Evolutionary conservation across 2,329 filamentous ascomycete species (phyloP).

Genomic region (Graphium sp.): DNA sequence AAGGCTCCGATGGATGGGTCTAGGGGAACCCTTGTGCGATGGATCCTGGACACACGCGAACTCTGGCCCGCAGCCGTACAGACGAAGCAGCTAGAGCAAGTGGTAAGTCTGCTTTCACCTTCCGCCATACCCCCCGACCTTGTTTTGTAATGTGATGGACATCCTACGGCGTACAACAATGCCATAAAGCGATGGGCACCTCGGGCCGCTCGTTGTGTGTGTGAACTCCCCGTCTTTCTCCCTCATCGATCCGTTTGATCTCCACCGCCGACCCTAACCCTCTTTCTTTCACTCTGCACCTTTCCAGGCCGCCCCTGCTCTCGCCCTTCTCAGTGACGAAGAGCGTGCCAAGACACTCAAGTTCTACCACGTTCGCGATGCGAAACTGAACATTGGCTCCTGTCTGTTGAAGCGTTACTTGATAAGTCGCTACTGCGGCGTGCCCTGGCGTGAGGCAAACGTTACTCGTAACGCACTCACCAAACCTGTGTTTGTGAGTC

Average conservation of each 20-base stretch:
- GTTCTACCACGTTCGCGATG: slow-evolving; percentile 53
- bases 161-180: too few species aligned
- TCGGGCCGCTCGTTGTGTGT: too few species aligned
- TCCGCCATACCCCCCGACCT: not conserved
- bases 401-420: slow-evolving; percentile 58
- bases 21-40: slow-evolving; percentile 38
- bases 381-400: slow-evolving; percentile 57
- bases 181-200: too few species aligned
- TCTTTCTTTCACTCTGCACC: slow-evolving; percentile 1
- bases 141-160: too few species aligned
- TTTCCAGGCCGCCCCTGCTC: slow-evolving; percentile 31
- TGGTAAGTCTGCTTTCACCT: slow-evolving; percentile 18
- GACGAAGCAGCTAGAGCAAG: slow-evolving; percentile 27
- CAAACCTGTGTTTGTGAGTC: slow-evolving; percentile 36
- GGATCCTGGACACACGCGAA: slow-evolving; percentile 42
- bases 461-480: slow-evolving; percentile 36
- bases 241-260: not conserved
- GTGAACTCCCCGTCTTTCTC: slow-evolving; percentile 1
- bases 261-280: not conserved
- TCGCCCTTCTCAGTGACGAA: slow-evolving; percentile 30
- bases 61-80: slow-evolving; percentile 36
- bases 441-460: slow-evolving; percentile 42
- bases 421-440: slow-evolving; percentile 37
- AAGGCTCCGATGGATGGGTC: too few species aligned
- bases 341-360: slow-evolving; percentile 41